These are phyloP conservation scores for Diutina scorzettiae DNA, from an alignment of 1,139 yeast genomes.

Conservation along the genomic window DNA sequence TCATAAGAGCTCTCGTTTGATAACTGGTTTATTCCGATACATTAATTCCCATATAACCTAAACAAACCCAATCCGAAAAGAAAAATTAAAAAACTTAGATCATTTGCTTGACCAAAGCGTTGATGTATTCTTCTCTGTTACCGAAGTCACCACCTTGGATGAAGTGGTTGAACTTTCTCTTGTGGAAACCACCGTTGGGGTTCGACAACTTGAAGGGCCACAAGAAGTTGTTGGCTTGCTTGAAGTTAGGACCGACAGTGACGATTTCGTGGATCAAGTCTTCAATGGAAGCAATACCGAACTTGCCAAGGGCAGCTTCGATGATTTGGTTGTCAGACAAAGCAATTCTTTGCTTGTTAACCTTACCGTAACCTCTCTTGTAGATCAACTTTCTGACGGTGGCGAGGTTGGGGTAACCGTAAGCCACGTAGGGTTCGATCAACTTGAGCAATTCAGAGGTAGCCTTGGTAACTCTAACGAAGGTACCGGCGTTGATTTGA, in stretches of 20 bases:
- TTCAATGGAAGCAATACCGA: slow-evolving; percentile 92
- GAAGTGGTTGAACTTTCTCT: slow-evolving; percentile 98
- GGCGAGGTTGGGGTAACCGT: slow-evolving; percentile 97
- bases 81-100: slow-evolving; percentile 38
- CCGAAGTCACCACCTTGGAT: slow-evolving; percentile 99
- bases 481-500: slow-evolving; percentile 98
- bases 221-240: slow-evolving; percentile 99
- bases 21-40: no score
- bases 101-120: slow-evolving; percentile 96
- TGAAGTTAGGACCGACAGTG: slow-evolving; percentile 99
- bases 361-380: slow-evolving; percentile 99
- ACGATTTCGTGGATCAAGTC: slow-evolving; percentile 98
- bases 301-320: slow-evolving; percentile 90
- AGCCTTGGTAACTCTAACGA: slow-evolving; percentile 97
- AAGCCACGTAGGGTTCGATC: slow-evolving; percentile 98
- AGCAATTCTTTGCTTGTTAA: slow-evolving; percentile 97
- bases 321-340: slow-evolving; percentile 89
- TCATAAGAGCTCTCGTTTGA: no score
- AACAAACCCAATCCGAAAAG: slow-evolving; percentile 2
- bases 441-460: slow-evolving; percentile 92
- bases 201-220: slow-evolving; percentile 99
- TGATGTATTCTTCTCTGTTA: slow-evolving; percentile 98
- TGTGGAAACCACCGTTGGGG: slow-evolving; percentile 99
- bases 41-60: slow-evolving; percentile 5
- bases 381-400: slow-evolving; percentile 93